Base-by-base conservation (phyloP, 352 stramenopile genomes). In the Phytophthora aleatoria region DNA sequence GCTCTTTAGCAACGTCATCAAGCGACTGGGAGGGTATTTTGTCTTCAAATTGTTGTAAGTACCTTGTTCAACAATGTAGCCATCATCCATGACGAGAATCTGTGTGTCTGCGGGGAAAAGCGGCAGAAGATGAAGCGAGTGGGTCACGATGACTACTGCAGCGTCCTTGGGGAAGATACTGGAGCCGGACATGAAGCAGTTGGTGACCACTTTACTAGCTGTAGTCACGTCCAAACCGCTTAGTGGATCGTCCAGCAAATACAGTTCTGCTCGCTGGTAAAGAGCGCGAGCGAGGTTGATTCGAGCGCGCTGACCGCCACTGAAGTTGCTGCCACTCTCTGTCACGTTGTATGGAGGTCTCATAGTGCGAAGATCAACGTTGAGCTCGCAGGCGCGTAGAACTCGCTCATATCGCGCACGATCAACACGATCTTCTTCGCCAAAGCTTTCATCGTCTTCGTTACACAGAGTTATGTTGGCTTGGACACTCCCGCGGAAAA, bases 221-320 rank as follows among this genome's bases (percentile, higher is more conserved):
- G 87, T 95, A 11, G 64, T 76, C 2, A 67, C 56, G 49, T 97
- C 91, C 5, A 97, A 65, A 1, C 85, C 87, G 24, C 83, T 95
- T 8, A 97, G 73, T 2, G 89, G 86, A 51, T 97, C 91, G 50
- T 97, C 90, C n/a, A 97, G 56, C n/a, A 97, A 57, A 33, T 95
- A 95, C 11, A 97, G 55, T 8, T 39, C 54, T 16, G 80, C 65
- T 57, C 66, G 67, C 42, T 91, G 77, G 36, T 96, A 97, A 16
- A 96, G 59, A 24, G 85, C 87, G 6, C 91, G 86, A 8, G 91
- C 91, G 2, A 97, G 75, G n/a, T 83, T 91, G 48, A 97, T 83
- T 56, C 91, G 73, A 20, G 90, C 63, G 6, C 77, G 78, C 57
- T 97, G 91, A 0, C 91, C 91, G 7, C 91, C 91, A 55, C 87